A percentile compares a stretch with the other conserved stretches of the same genome.
These are phyloP conservation scores for Mortierella sp. DNA, from an alignment of 371 early-diverging fungal species.

Conservation along the genomic window DNA sequence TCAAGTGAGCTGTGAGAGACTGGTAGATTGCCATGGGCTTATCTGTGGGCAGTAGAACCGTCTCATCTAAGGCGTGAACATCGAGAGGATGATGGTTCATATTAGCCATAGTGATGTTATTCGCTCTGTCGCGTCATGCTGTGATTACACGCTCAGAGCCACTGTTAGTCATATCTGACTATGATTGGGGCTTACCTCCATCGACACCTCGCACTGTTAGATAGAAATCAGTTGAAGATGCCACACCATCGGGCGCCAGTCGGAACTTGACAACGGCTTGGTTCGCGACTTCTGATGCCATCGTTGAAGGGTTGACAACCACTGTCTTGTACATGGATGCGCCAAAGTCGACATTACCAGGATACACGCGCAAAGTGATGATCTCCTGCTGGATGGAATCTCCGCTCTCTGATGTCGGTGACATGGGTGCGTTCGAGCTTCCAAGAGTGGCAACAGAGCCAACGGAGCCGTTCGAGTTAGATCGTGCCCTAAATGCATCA, in stretches of 20 bases:
- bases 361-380: slow-evolving; percentile 58
- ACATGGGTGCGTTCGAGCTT: not conserved
- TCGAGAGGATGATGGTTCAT: no score
- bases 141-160: no score
- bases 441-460: slow-evolving; percentile 1
- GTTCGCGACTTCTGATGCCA: slow-evolving; percentile 64
- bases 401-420: slow-evolving; percentile 13
- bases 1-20: slow-evolving; percentile 67
- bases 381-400: slow-evolving; percentile 19
- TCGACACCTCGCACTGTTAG: slow-evolving; percentile 68
- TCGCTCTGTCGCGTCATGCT: no score
- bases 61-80: slow-evolving; percentile 69
- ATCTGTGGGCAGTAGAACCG: slow-evolving; percentile 63
- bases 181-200: slow-evolving; percentile 58
- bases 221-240: slow-evolving; percentile 52
- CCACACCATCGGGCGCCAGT: slow-evolving; percentile 55
- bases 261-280: slow-evolving; percentile 61
- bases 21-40: slow-evolving; percentile 68
- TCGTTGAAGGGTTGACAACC: slow-evolving; percentile 58
- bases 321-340: slow-evolving; percentile 62
- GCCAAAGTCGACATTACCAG: slow-evolving; percentile 65
- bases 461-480: slow-evolving; percentile 44
- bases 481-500: slow-evolving; percentile 23
- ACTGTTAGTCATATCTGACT: not conserved
- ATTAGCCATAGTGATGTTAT: no score